Percentiles rank a stretch among this genome's conserved stretches.
Conservation (phyloP, 164 flowering plant species). For the Echeveria elegans region DNA sequence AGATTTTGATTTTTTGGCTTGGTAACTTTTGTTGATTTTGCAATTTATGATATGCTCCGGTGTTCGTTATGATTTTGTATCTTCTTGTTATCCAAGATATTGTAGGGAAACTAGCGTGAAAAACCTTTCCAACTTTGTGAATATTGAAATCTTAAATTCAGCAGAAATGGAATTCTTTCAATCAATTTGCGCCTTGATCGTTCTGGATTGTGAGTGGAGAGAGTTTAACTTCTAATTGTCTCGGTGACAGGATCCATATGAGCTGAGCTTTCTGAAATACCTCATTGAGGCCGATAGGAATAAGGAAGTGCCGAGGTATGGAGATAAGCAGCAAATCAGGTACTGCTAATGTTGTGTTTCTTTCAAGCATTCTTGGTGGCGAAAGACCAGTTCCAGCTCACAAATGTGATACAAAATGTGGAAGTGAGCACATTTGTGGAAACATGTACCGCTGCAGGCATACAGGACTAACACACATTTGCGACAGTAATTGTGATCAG, state of each 20-base stretch:
- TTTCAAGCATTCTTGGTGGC: background rate
- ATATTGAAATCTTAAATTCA: too few species aligned
- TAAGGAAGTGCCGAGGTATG: background rate
- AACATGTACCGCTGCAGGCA: background rate
- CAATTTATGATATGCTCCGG: too few species aligned
- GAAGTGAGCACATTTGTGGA: constrained; percentile 2
- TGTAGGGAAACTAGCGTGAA: too few species aligned
- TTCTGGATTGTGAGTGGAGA: background rate
- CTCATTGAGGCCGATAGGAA: background rate
- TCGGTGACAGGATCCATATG: background rate
- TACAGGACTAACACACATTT: background rate
- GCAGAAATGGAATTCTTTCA: too few species aligned
- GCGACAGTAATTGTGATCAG: constrained; percentile 5
- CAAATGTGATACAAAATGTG: background rate
- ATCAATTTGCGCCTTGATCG: background rate
- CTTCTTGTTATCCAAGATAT: too few species aligned
- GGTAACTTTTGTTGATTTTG: too few species aligned
- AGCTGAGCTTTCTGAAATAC: background rate
- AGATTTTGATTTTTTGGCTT: too few species aligned
- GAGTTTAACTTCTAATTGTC: too few species aligned
- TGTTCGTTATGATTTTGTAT: too few species aligned
- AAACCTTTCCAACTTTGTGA: too few species aligned
- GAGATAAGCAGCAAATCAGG: background rate
- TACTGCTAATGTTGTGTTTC: background rate
- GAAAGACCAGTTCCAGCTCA: background rate